Evolutionary conservation across 2,329 filamentous ascomycete genomes (phyloP).

Genomic region (Lecanicillium sp.): DNA sequence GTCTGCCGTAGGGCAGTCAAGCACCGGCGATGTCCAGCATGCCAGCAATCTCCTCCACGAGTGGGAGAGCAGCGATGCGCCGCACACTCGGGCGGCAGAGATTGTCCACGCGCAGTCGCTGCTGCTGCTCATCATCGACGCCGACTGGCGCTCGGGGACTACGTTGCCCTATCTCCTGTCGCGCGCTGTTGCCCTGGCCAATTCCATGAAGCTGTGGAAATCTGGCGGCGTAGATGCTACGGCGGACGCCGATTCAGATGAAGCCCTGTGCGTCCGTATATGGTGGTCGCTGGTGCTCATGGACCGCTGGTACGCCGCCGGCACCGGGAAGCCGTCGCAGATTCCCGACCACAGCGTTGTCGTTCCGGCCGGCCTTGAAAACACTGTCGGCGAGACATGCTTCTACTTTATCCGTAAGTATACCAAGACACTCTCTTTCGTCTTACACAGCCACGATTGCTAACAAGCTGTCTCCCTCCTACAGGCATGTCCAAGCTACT

Average conservation of each 20-base stretch:
- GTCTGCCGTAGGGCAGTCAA: slow-evolving; percentile 40
- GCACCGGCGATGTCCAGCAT: slow-evolving; percentile 33
- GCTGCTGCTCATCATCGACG: slow-evolving; percentile 58
- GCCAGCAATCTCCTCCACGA: slow-evolving; percentile 41
- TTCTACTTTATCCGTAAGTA: slow-evolving; percentile 60
- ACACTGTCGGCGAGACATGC: slow-evolving; percentile 52
- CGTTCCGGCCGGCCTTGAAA: slow-evolving; percentile 50
- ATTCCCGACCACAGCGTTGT: slow-evolving; percentile 57
- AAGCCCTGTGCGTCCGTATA: slow-evolving; percentile 53
- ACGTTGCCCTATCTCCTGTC: slow-evolving; percentile 47
- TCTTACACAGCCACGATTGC: background rate
- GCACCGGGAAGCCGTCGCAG: slow-evolving; percentile 52
- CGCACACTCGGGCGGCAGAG: slow-evolving; percentile 31
- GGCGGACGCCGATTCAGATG: slow-evolving; percentile 50
- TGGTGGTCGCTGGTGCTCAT: slow-evolving; percentile 69
- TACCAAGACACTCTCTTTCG: too few species aligned
- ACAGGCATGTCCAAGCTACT: slow-evolving; percentile 51
- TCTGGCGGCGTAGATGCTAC: slow-evolving; percentile 35
- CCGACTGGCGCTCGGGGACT: slow-evolving; percentile 45
- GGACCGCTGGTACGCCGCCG: slow-evolving; percentile 67
- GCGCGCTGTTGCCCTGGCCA: slow-evolving; percentile 57
- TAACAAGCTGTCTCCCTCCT: background rate
- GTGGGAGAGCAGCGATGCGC: slow-evolving; percentile 38
- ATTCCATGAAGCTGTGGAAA: slow-evolving; percentile 52
- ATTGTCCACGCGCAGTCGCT: slow-evolving; percentile 60